Base-by-base conservation (phyloP, 768 basidiomycete species). In the Collybiopsis luxurians region DNA sequence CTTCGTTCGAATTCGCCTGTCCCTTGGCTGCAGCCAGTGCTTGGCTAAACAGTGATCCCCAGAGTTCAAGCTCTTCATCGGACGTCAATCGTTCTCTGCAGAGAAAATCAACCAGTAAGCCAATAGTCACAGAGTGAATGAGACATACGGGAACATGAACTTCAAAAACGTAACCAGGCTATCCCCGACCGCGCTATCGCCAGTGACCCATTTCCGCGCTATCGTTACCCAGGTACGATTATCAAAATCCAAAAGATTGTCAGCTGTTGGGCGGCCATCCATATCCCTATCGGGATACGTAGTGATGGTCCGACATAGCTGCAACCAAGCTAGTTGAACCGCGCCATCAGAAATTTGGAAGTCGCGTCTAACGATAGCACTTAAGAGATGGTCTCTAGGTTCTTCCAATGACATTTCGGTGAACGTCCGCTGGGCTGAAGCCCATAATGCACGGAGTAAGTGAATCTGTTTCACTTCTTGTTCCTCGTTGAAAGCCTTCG, bases 371-470 rank as follows among this genome's bases (percentile, higher is more conserved):
- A 86, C 61, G 15, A 85, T 61, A 0, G 73, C 71, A 0, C 67
- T 69, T 3, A 87, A 69, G 23, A 87, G 73, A 0, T 65, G 63
- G 55, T 79, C 77, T 11, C 84, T 81, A 0, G 73, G 67, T 4
- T 69, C 66, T 1, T 74, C 63, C 17, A 87, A 74, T 70, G 69
- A 75, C 7, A 69, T 30, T 1, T 63, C 39, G 19, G 70, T 62
- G 48, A 84, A 84, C 4, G 80, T 77, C 36, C 78, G 77, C 67
- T 73, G 78, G 67, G 80, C 73, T 12, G 76, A 72, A 17, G 61
- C 68, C 86, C 85, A 88, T 28, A 87, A 67, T 49, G 74, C 75
- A 44, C 66, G 64, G 11, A 81, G 67, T 27, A 76, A 67, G 2
- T 57, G 52, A n/a, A 87, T 69, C 44, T 69, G 71, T 28, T 57